Evolutionary conservation across 345 rosid species (phyloP).

Genomic region (Gynandropsis gynandra): DNA sequence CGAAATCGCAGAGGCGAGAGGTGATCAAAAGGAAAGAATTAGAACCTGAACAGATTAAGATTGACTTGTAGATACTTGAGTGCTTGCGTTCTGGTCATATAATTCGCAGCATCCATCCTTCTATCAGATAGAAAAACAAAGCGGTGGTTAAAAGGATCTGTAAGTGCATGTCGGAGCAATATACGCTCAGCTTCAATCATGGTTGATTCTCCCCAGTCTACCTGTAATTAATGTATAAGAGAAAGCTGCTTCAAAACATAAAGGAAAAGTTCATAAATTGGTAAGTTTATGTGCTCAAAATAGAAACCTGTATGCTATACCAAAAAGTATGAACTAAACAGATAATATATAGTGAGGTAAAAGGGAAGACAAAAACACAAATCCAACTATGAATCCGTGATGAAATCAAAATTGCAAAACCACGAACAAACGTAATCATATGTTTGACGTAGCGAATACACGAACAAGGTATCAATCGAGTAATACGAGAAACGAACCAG

Average conservation of each 20-base stretch:
- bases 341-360: too few species aligned
- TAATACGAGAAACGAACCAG: too few species aligned
- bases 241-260: neutral
- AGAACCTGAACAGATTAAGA: slow-evolving; percentile 68
- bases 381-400: too few species aligned
- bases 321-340: too few species aligned
- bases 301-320: slow-evolving; percentile 74
- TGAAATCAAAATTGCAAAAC: too few species aligned
- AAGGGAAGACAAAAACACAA: too few species aligned
- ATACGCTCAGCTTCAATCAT: slow-evolving; percentile 96
- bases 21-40: neutral
- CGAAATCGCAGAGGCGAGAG: slow-evolving; percentile 1
- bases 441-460: too few species aligned
- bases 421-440: too few species aligned
- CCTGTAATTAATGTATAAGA: slow-evolving; percentile 46
- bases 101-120: slow-evolving; percentile 89
- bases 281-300: slow-evolving; percentile 2
- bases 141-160: slow-evolving; percentile 62
- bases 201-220: slow-evolving; percentile 94
- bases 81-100: slow-evolving; percentile 83
- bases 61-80: slow-evolving; percentile 72
- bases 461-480: too few species aligned
- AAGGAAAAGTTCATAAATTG: neutral
- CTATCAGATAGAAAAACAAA: slow-evolving; percentile 93
- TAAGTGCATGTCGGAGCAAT: slow-evolving; percentile 82